Evolutionary conservation across 257 asterid genomes (phyloP), one percentile per base, ranked within the genome.

Genomic region (Jacaranda mimosifolia): DNA sequence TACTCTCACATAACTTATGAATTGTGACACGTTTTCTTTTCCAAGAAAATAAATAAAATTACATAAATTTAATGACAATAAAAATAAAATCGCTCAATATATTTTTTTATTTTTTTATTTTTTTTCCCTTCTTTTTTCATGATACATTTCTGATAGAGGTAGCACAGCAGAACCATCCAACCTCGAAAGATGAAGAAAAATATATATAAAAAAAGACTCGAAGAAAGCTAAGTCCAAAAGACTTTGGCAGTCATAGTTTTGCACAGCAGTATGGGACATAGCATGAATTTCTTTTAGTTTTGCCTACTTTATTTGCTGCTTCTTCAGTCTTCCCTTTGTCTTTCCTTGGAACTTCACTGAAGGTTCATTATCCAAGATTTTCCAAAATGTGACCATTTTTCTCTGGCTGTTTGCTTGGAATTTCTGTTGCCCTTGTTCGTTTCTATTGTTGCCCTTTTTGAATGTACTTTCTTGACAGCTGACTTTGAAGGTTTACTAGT

Each of bases 261-360:
- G 19, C 58, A 46, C 56, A 45, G 42, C 17, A 5, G 5, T 38
- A 46, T 32, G 21, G 36, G 46, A 46, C 40, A 51, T 38, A n/a
- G 51, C 40, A 63, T 35, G 5, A 35, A 8, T 36, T 0, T 7
- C 14, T 39, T 14, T 4, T 6, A 11, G n/a, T n/a, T n/a, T 14
- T 63, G 14, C 45, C 32, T 43, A 53, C 10, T 45, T 26, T 56
- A 14, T 9, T 0, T 5, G 77, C 63, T 80, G 74, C 88, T 69
- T 53, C 75, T 56, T 42, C 40, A n/a, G 46, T 9, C 62, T 55
- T 17, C 62, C 72, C 1, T 17, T 42, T 32, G 32, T 49, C 71
- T 72, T 78, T 83, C 83, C 84, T 19, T n/a, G 53, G 18, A 40
- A 38, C 79, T 86, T 83, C 88, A 56, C 3, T 36, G 84, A 77